These are phyloP conservation scores for Pseudocercospora fijiensis DNA, from an alignment of 2,329 filamentous ascomycete genomes.

Conservation along the genomic window DNA sequence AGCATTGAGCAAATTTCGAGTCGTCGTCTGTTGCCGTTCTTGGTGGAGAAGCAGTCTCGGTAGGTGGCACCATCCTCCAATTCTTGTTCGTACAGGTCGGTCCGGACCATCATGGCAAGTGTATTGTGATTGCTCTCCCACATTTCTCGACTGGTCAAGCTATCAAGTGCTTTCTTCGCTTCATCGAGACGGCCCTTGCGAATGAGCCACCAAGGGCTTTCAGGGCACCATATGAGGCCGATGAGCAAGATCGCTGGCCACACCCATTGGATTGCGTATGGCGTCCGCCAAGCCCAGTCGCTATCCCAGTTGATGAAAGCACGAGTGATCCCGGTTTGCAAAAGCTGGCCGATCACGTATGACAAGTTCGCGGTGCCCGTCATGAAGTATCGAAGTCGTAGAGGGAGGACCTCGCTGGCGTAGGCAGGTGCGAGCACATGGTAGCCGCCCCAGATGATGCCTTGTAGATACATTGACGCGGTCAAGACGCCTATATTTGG, in stretches of 20 bases:
- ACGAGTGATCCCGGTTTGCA: slow-evolving; percentile 44
- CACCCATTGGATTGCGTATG: slow-evolving; percentile 48
- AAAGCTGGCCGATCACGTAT: slow-evolving; percentile 60
- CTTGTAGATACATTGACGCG: not conserved
- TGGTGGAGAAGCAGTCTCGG: slow-evolving; percentile 49
- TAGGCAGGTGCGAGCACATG: slow-evolving; percentile 46
- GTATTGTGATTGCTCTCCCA: slow-evolving; percentile 3
- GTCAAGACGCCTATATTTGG: not conserved
- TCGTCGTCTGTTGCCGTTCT: not conserved
- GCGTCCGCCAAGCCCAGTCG: slow-evolving; percentile 43
- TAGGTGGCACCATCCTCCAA: slow-evolving; percentile 50
- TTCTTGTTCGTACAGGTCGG: slow-evolving; percentile 55
- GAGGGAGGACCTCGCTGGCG: slow-evolving; percentile 63
- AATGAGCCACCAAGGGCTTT: slow-evolving; percentile 31
- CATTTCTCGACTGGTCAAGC: slow-evolving; percentile 25
- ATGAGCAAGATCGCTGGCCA: slow-evolving; percentile 36
- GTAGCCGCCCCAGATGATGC: not conserved
- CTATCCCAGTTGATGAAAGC: slow-evolving; percentile 27
- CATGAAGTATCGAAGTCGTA: slow-evolving; percentile 58
- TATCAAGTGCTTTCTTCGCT: slow-evolving; percentile 23
- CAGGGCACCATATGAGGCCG: not conserved
- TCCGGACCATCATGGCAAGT: slow-evolving; percentile 27
- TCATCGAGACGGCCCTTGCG: slow-evolving; percentile 29
- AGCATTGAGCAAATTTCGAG: slow-evolving; percentile 7
- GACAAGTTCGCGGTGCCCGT: slow-evolving; percentile 62